A percentile compares a stretch with the other conserved stretches of the same genome.
Evolutionary conservation across 2,329 filamentous ascomycete species (phyloP).

Genomic region (Colletotrichum magnum): DNA sequence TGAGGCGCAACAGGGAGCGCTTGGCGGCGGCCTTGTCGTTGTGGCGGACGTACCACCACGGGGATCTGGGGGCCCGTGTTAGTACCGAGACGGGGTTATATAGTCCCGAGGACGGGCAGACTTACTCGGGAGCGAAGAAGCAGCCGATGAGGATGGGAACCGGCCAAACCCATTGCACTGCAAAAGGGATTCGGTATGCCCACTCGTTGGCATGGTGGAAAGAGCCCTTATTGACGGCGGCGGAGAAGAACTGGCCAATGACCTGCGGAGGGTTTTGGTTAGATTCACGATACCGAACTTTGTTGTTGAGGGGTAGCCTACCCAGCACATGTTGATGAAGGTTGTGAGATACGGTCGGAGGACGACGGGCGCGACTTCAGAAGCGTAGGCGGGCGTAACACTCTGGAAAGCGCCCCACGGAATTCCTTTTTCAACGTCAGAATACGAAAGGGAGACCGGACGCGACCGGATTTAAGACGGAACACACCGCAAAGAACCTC

Average conservation of each 20-base stretch:
- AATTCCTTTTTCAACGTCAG: slow-evolving; percentile 55
- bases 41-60: slow-evolving; percentile 66
- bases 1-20: slow-evolving; percentile 58
- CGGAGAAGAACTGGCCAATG: slow-evolving; percentile 67
- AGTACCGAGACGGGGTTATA: neutral
- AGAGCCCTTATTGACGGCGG: slow-evolving; percentile 61
- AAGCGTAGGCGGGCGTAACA: slow-evolving; percentile 66
- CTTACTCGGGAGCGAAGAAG: slow-evolving; percentile 63
- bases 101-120: neutral
- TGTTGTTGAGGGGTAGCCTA: neutral
- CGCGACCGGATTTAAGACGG: neutral
- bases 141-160: slow-evolving; percentile 60
- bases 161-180: slow-evolving; percentile 67
- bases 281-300: neutral
- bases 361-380: slow-evolving; percentile 64
- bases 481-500: slow-evolving; percentile 59
- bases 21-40: slow-evolving; percentile 57
- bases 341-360: slow-evolving; percentile 67
- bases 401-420: slow-evolving; percentile 69
- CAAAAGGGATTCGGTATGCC: slow-evolving; percentile 66
- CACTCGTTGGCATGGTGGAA: slow-evolving; percentile 57
- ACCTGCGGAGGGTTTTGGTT: slow-evolving; percentile 42
- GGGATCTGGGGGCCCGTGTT: slow-evolving; percentile 51
- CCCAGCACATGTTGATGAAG: slow-evolving; percentile 71
- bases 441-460: neutral